phyloP scores from a whole-genome alignment of 2,329 filamentous ascomycete genomes.

The Pseudonectria foliicola region DNA sequence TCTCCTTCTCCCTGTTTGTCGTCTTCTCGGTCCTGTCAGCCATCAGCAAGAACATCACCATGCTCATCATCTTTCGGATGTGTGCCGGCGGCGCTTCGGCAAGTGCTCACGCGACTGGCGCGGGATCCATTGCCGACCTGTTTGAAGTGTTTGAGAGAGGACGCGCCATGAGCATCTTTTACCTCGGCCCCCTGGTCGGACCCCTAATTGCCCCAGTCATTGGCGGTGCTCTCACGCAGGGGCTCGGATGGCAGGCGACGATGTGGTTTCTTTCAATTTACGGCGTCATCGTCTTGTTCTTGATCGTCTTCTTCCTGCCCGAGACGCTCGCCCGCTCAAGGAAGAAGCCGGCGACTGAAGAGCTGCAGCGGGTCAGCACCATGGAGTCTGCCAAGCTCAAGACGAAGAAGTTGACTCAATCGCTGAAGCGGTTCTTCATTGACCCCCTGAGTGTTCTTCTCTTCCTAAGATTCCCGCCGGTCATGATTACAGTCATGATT shows the following conservation, averaged over 20 bases:
- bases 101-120: constrained; percentile 75
- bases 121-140: constrained; percentile 75
- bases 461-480: constrained; percentile 66
- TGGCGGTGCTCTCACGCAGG: constrained; percentile 63
- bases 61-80: constrained; percentile 72
- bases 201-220: constrained; percentile 71
- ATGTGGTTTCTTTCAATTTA: constrained; percentile 73
- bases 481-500: constrained; percentile 66
- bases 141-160: constrained; percentile 70
- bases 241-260: constrained; percentile 66
- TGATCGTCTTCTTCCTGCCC: constrained; percentile 55
- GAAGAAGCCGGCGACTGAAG: constrained; percentile 8
- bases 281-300: constrained; percentile 49
- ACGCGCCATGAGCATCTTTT: constrained; percentile 75
- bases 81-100: constrained; percentile 70
- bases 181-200: constrained; percentile 68
- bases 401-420: constrained; percentile 44
- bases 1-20: constrained; percentile 65
- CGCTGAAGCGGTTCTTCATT: constrained; percentile 56
- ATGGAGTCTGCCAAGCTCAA: constrained; percentile 52
- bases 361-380: constrained; percentile 47
- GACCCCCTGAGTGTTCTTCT: constrained; percentile 66
- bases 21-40: constrained; percentile 65
- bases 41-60: constrained; percentile 59
- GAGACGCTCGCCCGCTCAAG: constrained; percentile 50